A percentile compares a stretch with the other conserved stretches of the same genome.
Conservation (phyloP, 805 yeast species). For the Saccharomyces cerevisiae region DNA sequence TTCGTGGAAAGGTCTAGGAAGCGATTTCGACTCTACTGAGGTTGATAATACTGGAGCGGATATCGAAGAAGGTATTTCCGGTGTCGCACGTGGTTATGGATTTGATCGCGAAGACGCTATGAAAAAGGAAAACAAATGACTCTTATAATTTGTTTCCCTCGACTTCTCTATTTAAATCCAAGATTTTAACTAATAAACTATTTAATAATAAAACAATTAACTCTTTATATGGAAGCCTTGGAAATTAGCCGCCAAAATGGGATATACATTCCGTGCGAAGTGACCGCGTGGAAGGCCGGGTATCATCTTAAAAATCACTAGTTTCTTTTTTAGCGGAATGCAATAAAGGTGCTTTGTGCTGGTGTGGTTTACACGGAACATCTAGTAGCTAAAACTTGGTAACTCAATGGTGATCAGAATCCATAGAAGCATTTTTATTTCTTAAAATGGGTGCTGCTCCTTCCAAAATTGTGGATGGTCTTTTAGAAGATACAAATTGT, state of each 20-base stretch:
- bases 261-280: not conserved
- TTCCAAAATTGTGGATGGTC: constrained; percentile 54
- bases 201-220: not conserved
- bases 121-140: not conserved
- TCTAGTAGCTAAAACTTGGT: not conserved
- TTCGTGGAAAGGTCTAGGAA: constrained; percentile 85
- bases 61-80: constrained; percentile 74
- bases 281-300: not conserved
- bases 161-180: not conserved
- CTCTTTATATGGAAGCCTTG: not conserved
- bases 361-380: not conserved
- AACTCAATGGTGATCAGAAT: not conserved
- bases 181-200: not conserved
- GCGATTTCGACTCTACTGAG: constrained; percentile 55
- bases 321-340: not conserved
- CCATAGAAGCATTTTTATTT: not conserved
- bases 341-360: not conserved
- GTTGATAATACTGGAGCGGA: constrained; percentile 58
- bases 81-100: constrained; percentile 84
- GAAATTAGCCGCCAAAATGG: not conserved
- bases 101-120: constrained; percentile 27
- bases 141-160: not conserved
- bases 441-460: constrained; percentile 50
- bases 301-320: not conserved
- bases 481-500: constrained; percentile 76